Base-by-base conservation (phyloP, 176 grass and related monocot species). In the Alloteropsis semialata region DNA sequence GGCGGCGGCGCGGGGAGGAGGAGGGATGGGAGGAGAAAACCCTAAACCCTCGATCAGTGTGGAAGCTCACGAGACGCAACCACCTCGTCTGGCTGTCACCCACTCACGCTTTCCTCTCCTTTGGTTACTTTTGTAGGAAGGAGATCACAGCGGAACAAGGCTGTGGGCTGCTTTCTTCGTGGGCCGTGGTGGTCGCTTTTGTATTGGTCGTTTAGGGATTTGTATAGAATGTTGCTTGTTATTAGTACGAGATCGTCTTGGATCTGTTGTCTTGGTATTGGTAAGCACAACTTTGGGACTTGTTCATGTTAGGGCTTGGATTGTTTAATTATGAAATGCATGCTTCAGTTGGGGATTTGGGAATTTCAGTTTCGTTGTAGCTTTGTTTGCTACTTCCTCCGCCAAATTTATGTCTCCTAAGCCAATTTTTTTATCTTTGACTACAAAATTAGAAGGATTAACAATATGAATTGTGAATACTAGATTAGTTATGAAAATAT, bases 31-130 rank as follows among this genome's bases (percentile, higher is more conserved):
- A 32, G 39, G 59, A 49, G 76, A 66, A 74, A 65, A 79, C 60
- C 77, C 77, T 79, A 79, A 79, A 79, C 42, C 77, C 61, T 79
- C 28, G 70, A 51, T 71, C 42, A 45, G 66, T 28, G 12, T 28
- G 24, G 27, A 72, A 12, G 27, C 69, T 14, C 62, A 61, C 58
- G 27, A 28, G 27, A 16, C 58, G 43, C 68, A 71, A 71, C 14
- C 24, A 46, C 66, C 68, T 45, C 66, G n/a, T 45, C 13, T 43
- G 41, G 22, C 66, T 69, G 39, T 44, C 66, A 69, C 66, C 65
- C 66, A 69, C 66, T 9, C 41, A 45, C 41, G 22, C 41, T 61
- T 30, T 61, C 13, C 58, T 15, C 27, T 17, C 58, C 58, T 14
- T 16, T 16, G 25, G 58, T 61, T 30, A 13, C 58, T 61, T 58